Base-by-base conservation (phyloP, 176 grass and related monocot genomes). In the Musa beccarii region DNA sequence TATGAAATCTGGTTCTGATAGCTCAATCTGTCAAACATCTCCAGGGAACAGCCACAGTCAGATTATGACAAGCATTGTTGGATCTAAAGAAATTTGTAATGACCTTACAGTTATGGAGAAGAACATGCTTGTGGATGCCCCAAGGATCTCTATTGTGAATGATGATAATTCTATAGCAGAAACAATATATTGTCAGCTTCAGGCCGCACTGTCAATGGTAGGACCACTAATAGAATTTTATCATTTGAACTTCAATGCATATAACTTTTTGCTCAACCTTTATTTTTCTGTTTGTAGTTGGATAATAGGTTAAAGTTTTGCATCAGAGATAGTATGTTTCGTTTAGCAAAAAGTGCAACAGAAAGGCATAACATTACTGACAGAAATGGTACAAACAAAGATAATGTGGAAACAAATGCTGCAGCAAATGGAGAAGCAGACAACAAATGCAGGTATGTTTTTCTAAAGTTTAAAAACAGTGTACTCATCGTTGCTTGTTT, bases 321-420 rank as follows among this genome's bases (percentile, higher is more conserved):
- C 15, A 73, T 73, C 51, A 54, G 52, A 73, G 71, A 73, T 73
- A 73, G 71, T 15, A 16, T 73, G 52, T 73, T 73, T 26, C 71
- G 71, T 28, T 28, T 73, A 26, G 51, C 71, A 25, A 73, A 54
- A 73, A 73, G 71, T 73, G 71, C 71, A 9, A 73, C 3, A 22
- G 71, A 73, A 73, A 55, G 71, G 15, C n/a, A 26, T 1, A 28
- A 2, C 71, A 54, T 73, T 19, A 73, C 11, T 16, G 9, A 28
- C 64, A 67, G 64, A 34, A 67, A 25, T 11, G 29, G 6, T 14
- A 34, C 11, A 23, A 15, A 29, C 24, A 68, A 13, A 61, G 57
- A 15, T 34, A 43, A 43, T 17, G 12, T 8, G 1, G 65, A 22
- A 43, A 68, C 8, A 10, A 15, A 68, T 34, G 21, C 24, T 8